Evolutionary conservation across 23 red algal genomes (phyloP).

Genomic region (Gracilaria vermiculophylla): DNA sequence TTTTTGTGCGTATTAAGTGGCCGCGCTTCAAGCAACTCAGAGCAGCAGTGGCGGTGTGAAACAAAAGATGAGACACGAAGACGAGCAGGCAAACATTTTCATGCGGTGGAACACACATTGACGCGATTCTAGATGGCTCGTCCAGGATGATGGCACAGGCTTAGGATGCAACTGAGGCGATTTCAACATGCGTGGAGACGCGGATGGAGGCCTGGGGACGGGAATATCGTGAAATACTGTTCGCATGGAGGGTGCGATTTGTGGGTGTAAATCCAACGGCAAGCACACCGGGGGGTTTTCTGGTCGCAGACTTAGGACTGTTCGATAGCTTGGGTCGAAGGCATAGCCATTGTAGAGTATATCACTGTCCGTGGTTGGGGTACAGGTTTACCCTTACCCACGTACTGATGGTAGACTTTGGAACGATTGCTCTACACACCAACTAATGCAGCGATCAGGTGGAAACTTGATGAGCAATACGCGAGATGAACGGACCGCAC

Average conservation of each 20-base stretch:
- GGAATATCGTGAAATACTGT: not conserved
- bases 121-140: conserved; percentile 14
- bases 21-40: not conserved
- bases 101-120: not conserved
- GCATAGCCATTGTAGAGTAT: too few species aligned
- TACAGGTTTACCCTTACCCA: too few species aligned
- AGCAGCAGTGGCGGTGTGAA: not conserved
- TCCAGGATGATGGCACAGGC: conserved; percentile 2
- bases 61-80: not conserved
- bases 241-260: conserved; percentile 21
- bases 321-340: too few species aligned
- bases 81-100: not conserved
- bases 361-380: too few species aligned
- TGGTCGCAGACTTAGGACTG: conserved; percentile 30
- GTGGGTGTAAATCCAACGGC: conserved; percentile 4
- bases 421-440: too few species aligned
- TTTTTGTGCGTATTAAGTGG: conserved; percentile 1
- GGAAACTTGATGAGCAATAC: too few species aligned
- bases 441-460: too few species aligned
- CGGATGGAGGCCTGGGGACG: conserved; percentile 48
- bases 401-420: too few species aligned
- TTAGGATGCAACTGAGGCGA: not conserved
- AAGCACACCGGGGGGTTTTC: conserved; percentile 9
- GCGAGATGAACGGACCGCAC: too few species aligned
- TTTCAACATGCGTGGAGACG: conserved; percentile 41